Evolutionary conservation across 1,139 yeast species (phyloP).

Genomic region (Pichia terricola): DNA sequence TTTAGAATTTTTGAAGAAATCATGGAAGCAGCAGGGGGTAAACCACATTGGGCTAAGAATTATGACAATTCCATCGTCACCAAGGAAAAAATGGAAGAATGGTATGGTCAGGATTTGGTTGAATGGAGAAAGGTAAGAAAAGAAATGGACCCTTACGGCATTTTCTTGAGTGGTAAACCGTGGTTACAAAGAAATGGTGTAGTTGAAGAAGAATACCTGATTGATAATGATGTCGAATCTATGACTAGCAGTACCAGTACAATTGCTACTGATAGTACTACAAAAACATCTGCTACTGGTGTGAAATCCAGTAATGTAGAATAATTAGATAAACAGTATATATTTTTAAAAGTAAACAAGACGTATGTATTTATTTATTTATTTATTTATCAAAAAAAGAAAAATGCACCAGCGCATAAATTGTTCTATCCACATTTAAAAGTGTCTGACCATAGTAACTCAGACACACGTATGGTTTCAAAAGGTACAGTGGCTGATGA

Average conservation of each 20-base stretch:
- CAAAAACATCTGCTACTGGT: background rate
- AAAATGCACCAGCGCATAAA: no score
- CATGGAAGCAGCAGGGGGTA: constrained; percentile 72
- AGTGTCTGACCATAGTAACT: no score
- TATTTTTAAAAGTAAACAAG: no score
- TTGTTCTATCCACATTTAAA: no score
- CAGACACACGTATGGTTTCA: no score
- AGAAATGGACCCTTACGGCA: constrained; percentile 70
- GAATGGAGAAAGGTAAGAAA: constrained; percentile 53
- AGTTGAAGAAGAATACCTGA: constrained; percentile 24
- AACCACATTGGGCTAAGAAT: constrained; percentile 99
- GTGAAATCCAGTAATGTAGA: background rate
- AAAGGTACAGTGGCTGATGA: no score
- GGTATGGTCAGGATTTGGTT: constrained; percentile 71
- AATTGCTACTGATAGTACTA: background rate
- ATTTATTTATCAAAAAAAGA: no score
- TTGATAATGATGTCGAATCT: background rate
- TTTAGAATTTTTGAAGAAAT: constrained; percentile 73
- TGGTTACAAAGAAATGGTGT: constrained; percentile 84
- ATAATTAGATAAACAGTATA: no score
- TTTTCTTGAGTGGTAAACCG: constrained; percentile 63
- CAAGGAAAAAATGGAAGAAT: constrained; percentile 53
- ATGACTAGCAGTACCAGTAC: background rate
- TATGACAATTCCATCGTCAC: constrained; percentile 78
- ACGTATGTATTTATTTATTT: no score